These are phyloP conservation scores for Bolboschoenus planiculmis DNA, from an alignment of 176 grass and related monocot species.

Conservation along the genomic window DNA sequence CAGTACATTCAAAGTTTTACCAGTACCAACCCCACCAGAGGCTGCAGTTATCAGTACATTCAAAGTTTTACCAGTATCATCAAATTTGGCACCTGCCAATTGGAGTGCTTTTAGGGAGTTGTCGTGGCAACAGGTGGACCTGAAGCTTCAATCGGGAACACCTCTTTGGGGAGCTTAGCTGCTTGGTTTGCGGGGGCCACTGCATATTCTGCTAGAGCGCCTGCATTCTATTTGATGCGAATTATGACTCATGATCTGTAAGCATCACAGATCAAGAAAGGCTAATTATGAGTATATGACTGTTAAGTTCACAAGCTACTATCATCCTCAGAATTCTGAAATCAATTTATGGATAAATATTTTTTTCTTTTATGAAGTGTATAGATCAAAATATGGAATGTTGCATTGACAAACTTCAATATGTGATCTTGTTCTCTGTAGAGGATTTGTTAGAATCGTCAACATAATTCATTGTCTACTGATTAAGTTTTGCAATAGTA, in stretches of 20 bases:
- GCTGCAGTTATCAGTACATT: constrained; percentile 55
- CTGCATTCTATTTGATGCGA: constrained; percentile 29
- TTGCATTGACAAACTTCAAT: background rate
- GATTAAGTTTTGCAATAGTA: background rate
- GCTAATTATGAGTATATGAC: background rate
- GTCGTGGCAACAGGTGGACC: constrained; percentile 33
- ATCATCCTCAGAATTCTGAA: background rate
- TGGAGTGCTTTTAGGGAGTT: constrained; percentile 39
- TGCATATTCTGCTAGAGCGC: constrained; percentile 42
- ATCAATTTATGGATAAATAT: background rate
- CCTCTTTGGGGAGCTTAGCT: constrained; percentile 15
- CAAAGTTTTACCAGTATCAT: background rate
- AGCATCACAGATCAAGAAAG: background rate
- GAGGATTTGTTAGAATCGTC: background rate
- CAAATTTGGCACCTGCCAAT: constrained; percentile 23
- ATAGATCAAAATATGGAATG: background rate
- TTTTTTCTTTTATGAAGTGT: background rate
- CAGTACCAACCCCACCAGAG: constrained; percentile 44
- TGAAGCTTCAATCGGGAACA: constrained; percentile 34
- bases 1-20: constrained; percentile 27
- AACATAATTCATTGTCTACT: background rate
- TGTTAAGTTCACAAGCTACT: background rate
- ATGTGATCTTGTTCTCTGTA: background rate
- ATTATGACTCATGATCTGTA: background rate
- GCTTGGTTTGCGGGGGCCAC: constrained; percentile 21